Conservation (phyloP, 192 early-diverging fungal genomes). For the Gigaspora rosea region DNA sequence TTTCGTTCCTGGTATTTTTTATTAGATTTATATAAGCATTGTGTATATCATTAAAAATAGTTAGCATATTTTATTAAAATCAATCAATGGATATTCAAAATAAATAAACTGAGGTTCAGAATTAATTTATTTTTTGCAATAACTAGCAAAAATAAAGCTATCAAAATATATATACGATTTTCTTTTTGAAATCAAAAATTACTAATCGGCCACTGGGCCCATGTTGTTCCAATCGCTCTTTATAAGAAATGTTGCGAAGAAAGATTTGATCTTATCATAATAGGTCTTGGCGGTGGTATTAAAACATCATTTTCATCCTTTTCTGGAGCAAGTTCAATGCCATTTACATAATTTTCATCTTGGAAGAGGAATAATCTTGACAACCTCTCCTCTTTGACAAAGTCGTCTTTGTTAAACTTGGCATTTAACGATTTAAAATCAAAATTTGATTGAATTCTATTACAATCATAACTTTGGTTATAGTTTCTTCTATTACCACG, state of each 20-base stretch:
- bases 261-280: constrained; percentile 80
- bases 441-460: constrained; percentile 72
- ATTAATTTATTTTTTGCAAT: no score
- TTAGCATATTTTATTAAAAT: no score
- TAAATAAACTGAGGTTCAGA: no score
- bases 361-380: constrained; percentile 42
- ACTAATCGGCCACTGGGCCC: constrained; percentile 53
- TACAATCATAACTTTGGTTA: constrained; percentile 42
- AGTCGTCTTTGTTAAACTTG: constrained; percentile 88
- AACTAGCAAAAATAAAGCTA: no score
- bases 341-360: constrained; percentile 34
- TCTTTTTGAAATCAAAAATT: not conserved
- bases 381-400: constrained; percentile 77
- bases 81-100: no score
- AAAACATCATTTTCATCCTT: constrained; percentile 58
- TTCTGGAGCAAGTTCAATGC: constrained; percentile 38
- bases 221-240: constrained; percentile 73
- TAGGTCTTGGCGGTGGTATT: constrained; percentile 57
- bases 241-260: constrained; percentile 98
- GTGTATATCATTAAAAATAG: no score
- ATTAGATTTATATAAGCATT: no score
- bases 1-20: no score
- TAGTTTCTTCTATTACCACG: constrained; percentile 44
- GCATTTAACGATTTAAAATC: constrained; percentile 96
- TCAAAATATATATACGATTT: no score